A percentile compares a stretch with the other conserved stretches of the same genome.
These are phyloP conservation scores for Helminthosporium solani DNA, from an alignment of 2,329 filamentous ascomycete species.

Conservation along the genomic window DNA sequence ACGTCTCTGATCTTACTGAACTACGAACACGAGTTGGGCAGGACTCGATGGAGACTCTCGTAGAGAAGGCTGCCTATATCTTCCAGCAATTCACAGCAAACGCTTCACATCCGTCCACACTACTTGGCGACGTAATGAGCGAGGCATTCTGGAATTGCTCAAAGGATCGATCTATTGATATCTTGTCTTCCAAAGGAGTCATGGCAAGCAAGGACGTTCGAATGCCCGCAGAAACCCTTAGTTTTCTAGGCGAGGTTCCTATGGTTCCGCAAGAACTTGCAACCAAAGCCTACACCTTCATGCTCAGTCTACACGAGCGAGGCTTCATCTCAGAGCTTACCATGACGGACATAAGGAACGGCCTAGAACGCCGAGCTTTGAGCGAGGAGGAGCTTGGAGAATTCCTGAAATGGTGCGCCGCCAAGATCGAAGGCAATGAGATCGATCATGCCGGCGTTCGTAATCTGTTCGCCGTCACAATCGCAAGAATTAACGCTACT, in stretches of 20 bases:
- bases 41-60: slow-evolving; percentile 58
- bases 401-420: slow-evolving; percentile 81
- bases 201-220: slow-evolving; percentile 82
- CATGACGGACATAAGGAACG: slow-evolving; percentile 78
- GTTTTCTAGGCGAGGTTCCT: slow-evolving; percentile 86
- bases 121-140: slow-evolving; percentile 84
- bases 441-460: slow-evolving; percentile 68
- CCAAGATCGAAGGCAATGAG: slow-evolving; percentile 69
- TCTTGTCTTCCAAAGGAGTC: slow-evolving; percentile 85
- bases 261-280: slow-evolving; percentile 77
- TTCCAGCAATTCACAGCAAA: slow-evolving; percentile 84
- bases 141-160: slow-evolving; percentile 96
- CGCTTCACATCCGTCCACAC: slow-evolving; percentile 83
- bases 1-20: slow-evolving; percentile 74
- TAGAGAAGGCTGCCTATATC: slow-evolving; percentile 78
- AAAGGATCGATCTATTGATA: slow-evolving; percentile 72
- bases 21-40: slow-evolving; percentile 60
- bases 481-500: slow-evolving; percentile 63
- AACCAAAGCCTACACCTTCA: slow-evolving; percentile 66
- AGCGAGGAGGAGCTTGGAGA: slow-evolving; percentile 74
- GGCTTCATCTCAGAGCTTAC: slow-evolving; percentile 87
- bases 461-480: slow-evolving; percentile 73
- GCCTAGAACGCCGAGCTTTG: slow-evolving; percentile 79
- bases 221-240: slow-evolving; percentile 67
- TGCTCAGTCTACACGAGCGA: slow-evolving; percentile 78